Percentiles rank a stretch among this genome's conserved stretches.
Evolutionary conservation across 2,329 filamentous ascomycete species (phyloP).

Genomic region (Torrubiellomyces zombiae): DNA sequence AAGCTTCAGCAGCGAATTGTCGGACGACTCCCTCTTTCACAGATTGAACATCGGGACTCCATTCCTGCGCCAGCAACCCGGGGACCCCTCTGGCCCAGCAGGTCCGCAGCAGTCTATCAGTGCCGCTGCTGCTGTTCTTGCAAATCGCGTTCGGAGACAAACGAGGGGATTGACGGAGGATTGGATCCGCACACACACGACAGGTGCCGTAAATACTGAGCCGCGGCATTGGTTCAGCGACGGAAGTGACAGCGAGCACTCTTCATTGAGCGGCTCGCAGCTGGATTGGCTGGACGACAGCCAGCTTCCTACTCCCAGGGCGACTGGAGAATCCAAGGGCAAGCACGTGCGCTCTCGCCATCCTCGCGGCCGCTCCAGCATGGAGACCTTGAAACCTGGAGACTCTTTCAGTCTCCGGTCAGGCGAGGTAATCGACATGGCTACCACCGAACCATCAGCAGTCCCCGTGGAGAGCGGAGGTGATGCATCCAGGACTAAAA

Average conservation of each 20-base stretch:
- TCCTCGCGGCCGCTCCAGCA: conserved; percentile 33
- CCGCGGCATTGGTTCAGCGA: conserved; percentile 74
- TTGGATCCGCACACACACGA: conserved; percentile 75
- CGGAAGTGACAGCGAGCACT: conserved; percentile 51
- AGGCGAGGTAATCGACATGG: conserved; percentile 16
- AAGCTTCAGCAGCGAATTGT: conserved; percentile 41
- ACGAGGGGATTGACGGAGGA: conserved; percentile 56
- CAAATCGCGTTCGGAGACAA: conserved; percentile 43
- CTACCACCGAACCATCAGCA: conserved; percentile 9
- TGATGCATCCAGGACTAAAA: too few relatives aligned
- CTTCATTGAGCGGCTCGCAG: conserved; percentile 53
- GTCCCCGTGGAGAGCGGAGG: too few relatives aligned
- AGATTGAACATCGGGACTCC: conserved; percentile 45
- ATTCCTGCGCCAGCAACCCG: conserved; percentile 40
- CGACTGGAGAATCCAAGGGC: conserved; percentile 11
- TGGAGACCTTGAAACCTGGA: conserved; percentile 34
- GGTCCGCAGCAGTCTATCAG: conserved; percentile 20
- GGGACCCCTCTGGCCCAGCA: conserved; percentile 16
- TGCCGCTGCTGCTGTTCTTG: conserved; percentile 45
- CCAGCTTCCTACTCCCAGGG: conserved; percentile 30
- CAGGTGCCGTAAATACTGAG: conserved; percentile 51
- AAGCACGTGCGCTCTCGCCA: conserved; percentile 16
- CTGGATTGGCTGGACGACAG: conserved; percentile 35
- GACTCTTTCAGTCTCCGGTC: conserved; percentile 11
- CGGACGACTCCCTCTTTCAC: conserved; percentile 43